Evolutionary conservation across 495 filamentous ascomycete species (phyloP).

Genomic region (Talaromyces wortmannii): DNA sequence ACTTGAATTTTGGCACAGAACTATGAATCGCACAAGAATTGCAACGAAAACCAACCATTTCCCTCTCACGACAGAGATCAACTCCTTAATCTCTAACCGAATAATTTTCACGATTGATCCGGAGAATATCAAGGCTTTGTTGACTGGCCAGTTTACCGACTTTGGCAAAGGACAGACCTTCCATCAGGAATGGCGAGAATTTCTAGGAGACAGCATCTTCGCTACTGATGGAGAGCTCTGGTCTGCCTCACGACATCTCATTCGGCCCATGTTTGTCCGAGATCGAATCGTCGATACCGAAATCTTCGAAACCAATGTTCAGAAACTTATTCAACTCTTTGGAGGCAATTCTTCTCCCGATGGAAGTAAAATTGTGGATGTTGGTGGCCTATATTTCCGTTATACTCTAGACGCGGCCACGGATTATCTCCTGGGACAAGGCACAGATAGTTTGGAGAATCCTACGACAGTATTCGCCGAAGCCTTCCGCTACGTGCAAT

Average conservation of each 20-base stretch:
- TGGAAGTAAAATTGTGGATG: slow-evolving; percentile 52
- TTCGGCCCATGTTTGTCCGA: slow-evolving; percentile 77
- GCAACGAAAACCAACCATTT: background rate
- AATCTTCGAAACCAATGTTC: slow-evolving; percentile 70
- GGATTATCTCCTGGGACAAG: slow-evolving; percentile 77
- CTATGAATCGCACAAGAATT: slow-evolving; percentile 31
- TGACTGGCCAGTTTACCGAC: slow-evolving; percentile 65
- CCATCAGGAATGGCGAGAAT: slow-evolving; percentile 62
- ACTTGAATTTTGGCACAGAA: slow-evolving; percentile 50
- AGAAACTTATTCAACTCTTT: slow-evolving; percentile 57
- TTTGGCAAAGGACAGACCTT: slow-evolving; percentile 68
- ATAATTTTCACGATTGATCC: slow-evolving; percentile 60
- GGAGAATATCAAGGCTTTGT: slow-evolving; percentile 66
- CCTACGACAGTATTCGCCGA: slow-evolving; percentile 54
- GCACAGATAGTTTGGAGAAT: slow-evolving; percentile 62
- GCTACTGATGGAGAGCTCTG: slow-evolving; percentile 67
- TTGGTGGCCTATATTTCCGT: slow-evolving; percentile 68
- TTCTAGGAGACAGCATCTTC: slow-evolving; percentile 77
- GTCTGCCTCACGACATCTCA: slow-evolving; percentile 68
- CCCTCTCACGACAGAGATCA: slow-evolving; percentile 51
- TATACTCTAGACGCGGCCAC: slow-evolving; percentile 79
- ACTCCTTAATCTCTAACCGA: slow-evolving; percentile 44
- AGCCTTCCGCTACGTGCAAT: slow-evolving; percentile 67
- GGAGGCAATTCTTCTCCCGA: slow-evolving; percentile 31
- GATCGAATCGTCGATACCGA: slow-evolving; percentile 76